Base-by-base conservation (phyloP, 352 stramenopile species). In the Globisporangium uncinulatum region DNA sequence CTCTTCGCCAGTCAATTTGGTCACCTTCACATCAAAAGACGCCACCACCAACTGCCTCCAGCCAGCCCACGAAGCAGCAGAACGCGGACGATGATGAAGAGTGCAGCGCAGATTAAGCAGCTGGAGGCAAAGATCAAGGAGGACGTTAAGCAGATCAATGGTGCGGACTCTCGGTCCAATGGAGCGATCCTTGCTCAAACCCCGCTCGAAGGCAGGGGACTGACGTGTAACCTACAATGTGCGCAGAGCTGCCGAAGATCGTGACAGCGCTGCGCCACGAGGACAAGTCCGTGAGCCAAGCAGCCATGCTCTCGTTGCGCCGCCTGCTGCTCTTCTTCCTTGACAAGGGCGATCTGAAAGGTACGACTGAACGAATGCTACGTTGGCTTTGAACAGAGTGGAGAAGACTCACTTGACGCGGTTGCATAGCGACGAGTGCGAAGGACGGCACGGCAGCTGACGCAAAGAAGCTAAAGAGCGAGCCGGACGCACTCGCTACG, bases 41-140 rank as follows among this genome's bases (percentile, higher is more conserved):
- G 50, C 5, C 50, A 46, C 15, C 15, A 39, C 11, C 29, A 24
- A 20, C 48, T 42, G 14, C 6, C 15, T 9, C 11, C 14, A 6
- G 34, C 48, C 32, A n/a, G 2, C 48, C 21, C 48, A 29, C 24
- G 24, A 4, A 29, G 24, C 24, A 29, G 24, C 24, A 29, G 3
- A 17, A 32, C 17, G 17, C 21, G 20, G 41, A 43, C 46, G 21
- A 76, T 31, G 41, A 88, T 88, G 81, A 63, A 69, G 66, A 84
- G 67, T 36, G 70, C 68, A 36, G 74, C 71, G 54, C 75, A 87
- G 72, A 87, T 92, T 67, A 92, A 88, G 79, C 83, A 93, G 72
- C 67, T 95, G 41, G 85, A 95, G 59, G 81, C 78, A 37, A 82
- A 80, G 62, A 87, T 95, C 70, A 92, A 93, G 64, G 82, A 91